Conservation (phyloP, 805 yeast genomes). For the Monosporozyma aerobia region DNA sequence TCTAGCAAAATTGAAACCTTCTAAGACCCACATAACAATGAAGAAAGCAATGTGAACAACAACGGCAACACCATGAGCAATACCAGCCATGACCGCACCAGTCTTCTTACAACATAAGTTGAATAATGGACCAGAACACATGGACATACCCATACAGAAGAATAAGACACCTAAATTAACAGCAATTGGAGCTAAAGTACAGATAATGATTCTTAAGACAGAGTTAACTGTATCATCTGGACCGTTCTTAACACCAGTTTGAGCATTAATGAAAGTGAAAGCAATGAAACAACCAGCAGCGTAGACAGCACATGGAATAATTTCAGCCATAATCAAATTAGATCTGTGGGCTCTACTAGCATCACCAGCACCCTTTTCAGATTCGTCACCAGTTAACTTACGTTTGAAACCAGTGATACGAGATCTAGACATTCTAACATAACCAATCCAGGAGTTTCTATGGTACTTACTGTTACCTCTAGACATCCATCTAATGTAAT, state of each 20-base stretch:
- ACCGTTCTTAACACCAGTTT: conserved; percentile 60
- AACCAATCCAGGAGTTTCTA: conserved; percentile 84
- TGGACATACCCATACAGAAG: conserved; percentile 72
- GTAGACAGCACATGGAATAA: conserved; percentile 60
- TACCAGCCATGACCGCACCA: conserved; percentile 87
- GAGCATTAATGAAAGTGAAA: conserved; percentile 74
- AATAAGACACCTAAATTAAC: conserved; percentile 79
- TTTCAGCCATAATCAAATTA: conserved; percentile 61
- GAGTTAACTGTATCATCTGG: conserved; percentile 53
- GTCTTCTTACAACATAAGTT: conserved; percentile 95
- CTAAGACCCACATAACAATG: conserved; percentile 94
- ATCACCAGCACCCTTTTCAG: conserved; percentile 79
- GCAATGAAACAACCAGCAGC: conserved; percentile 76
- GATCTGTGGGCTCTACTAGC: conserved; percentile 75
- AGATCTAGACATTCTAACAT: conserved; percentile 72
- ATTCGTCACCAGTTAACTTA: conserved; percentile 63
- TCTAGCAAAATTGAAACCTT: conserved; percentile 82
- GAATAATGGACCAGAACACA: conserved; percentile 95
- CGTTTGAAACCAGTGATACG: conserved; percentile 78
- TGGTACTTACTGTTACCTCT: conserved; percentile 87
- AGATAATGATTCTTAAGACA: conserved; percentile 58
- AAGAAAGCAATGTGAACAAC: conserved; percentile 78
- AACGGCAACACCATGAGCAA: conserved; percentile 94
- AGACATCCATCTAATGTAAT: conserved; percentile 82
- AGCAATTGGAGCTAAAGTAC: conserved; percentile 85